Base-by-base conservation (phyloP, 192 early-diverging fungal species). In the Linnemannia elongata region DNA sequence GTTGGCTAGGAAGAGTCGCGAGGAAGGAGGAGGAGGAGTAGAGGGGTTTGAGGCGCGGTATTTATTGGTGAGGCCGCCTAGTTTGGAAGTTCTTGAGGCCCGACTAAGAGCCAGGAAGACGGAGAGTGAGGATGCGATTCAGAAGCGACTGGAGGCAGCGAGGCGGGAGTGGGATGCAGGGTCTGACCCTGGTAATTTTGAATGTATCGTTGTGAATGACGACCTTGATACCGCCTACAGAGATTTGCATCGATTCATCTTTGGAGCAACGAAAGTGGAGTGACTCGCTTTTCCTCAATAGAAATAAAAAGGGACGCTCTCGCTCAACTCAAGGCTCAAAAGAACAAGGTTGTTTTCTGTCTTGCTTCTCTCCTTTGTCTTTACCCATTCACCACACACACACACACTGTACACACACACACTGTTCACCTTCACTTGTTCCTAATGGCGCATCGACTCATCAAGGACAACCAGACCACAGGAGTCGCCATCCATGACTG, bases 11-110 rank as follows among this genome's bases (percentile, higher is more conserved):
- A 66, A 66, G 60, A 66, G 27, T 66, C 49, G 49, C 18, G 49
- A 52, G 49, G 27, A 35, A 30, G 60, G 27, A 15, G 60, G 27
- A 33, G 60, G 27, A 15, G 60, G 9, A 13, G 60, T 24, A 57
- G 54, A 57, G 24, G 88, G 93, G 52, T 75, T 96, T 30, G 89
- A 92, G 12, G 94, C 96, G 7, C 82, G 94, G 71, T 98, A 95
- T 81, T 80, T 98, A 6, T 97, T 98, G 77, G 80, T 98, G 49
- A 93, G 95, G 22, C 97, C 97, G 60, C 95, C 94, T 13, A 92
- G 89, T n/a, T 80, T 94, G 71, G 93, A 92, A 18, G 92, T 91
- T 35, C 90, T 99, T 24, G 98, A 99, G 84, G 71, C 81, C 35
- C 89, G 98, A 38, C 83, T 99, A 80, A 91, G 94, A 54, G 93